Evolutionary conservation across 805 yeast species (phyloP).

Genomic region (Wickerhamomyces hampshirensis): DNA sequence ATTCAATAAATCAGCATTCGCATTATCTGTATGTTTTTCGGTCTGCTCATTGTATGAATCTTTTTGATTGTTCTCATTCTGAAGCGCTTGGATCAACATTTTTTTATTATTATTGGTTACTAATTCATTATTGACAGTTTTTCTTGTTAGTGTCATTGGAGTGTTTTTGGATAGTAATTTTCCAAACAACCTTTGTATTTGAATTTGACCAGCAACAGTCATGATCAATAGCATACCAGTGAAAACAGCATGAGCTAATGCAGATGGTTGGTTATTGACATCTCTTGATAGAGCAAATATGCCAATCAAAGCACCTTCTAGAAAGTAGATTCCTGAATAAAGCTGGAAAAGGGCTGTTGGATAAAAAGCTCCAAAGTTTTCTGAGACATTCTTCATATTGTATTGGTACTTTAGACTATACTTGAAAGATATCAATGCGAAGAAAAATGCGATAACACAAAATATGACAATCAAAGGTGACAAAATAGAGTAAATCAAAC

Average conservation of each 20-base stretch:
- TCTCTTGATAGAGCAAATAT: conserved; percentile 60
- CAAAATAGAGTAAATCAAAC: conserved; percentile 70
- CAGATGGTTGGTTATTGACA: conserved; percentile 37
- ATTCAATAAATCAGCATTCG: conserved; percentile 4
- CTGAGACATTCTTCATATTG: conserved; percentile 47
- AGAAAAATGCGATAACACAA: conserved; percentile 48
- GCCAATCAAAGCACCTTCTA: conserved; percentile 76
- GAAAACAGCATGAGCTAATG: conserved; percentile 43
- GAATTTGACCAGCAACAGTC: conserved; percentile 56
- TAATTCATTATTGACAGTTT: background rate
- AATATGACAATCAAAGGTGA: conserved; percentile 73
- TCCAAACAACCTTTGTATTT: conserved; percentile 40
- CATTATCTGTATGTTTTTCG: background rate
- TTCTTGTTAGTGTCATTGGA: conserved; percentile 27
- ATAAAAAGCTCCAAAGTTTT: conserved; percentile 66
- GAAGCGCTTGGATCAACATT: too few species aligned
- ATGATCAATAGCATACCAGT: conserved; percentile 46
- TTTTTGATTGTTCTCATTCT: too few species aligned
- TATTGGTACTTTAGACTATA: conserved; percentile 60
- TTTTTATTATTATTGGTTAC: background rate
- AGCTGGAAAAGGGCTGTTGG: conserved; percentile 72
- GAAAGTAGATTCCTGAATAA: conserved; percentile 76
- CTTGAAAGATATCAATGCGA: conserved; percentile 63
- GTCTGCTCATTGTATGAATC: background rate
- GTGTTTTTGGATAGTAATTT: conserved; percentile 29